phyloP scores from a whole-genome alignment of 2,329 filamentous ascomycete species.

The Aspergillus pseudoglaucus region DNA sequence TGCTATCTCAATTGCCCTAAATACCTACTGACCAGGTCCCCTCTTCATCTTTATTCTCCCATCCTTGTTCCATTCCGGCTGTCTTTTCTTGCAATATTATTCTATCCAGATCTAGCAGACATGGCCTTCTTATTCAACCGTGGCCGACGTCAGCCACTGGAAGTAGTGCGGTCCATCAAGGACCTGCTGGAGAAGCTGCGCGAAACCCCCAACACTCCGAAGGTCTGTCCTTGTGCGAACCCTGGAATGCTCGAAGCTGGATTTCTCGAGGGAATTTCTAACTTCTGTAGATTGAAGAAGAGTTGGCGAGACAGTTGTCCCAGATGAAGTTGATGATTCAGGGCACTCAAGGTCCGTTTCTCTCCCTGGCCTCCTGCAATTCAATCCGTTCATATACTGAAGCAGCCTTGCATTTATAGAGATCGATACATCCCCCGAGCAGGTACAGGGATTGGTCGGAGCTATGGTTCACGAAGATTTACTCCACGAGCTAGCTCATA shows the following conservation, averaged over 20 bases:
- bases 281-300: slow-evolving; percentile 64
- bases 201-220: slow-evolving; percentile 49
- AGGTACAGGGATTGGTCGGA: slow-evolving; percentile 78
- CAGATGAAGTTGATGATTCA: slow-evolving; percentile 93
- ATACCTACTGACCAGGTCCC: slow-evolving; percentile 2
- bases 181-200: slow-evolving; percentile 58
- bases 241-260: slow-evolving; percentile 4
- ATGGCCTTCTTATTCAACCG: slow-evolving; percentile 69
- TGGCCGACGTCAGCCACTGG: slow-evolving; percentile 54
- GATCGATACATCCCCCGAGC: slow-evolving; percentile 75
- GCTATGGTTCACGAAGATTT: slow-evolving; percentile 85
- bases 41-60: background rate
- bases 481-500: slow-evolving; percentile 72
- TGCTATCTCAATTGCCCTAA: background rate
- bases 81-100: slow-evolving; percentile 9
- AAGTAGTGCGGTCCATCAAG: slow-evolving; percentile 58
- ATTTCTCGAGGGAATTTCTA: slow-evolving; percentile 9
- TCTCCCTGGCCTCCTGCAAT: slow-evolving; percentile 1
- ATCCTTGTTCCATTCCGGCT: slow-evolving; percentile 1
- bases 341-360: slow-evolving; percentile 69
- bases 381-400: background rate
- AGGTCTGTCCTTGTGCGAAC: slow-evolving; percentile 38
- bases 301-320: slow-evolving; percentile 73
- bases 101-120: slow-evolving; percentile 4
- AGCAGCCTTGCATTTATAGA: slow-evolving; percentile 47